Evolutionary conservation across 2,329 filamentous ascomycete species (phyloP), one percentile per base, ranked within the genome.

Genomic region (Fusarium tanahbumbuense): DNA sequence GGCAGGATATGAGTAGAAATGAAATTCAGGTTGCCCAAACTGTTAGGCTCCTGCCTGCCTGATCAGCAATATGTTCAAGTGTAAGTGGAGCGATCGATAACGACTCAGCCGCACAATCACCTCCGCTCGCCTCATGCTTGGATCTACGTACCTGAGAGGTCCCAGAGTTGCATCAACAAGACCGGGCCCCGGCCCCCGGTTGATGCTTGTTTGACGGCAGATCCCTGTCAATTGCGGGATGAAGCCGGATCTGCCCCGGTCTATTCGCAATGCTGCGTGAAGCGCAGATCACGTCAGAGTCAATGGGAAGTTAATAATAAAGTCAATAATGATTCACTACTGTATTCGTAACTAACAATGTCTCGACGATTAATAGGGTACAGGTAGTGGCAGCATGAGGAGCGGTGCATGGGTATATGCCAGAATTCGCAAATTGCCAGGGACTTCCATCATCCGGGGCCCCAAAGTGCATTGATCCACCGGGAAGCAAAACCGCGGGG

Each of bases 61-160:
- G 59, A 60, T 56, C 45, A 63, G 64, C 53, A 52, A 56, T 49
- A 48, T 32, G 25, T 70, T 47, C 34, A 49, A 42, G 62, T 61
- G 27, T 53, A 53, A 53, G 64, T 70, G 67, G 67, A 70, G 53
- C 48, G 67, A 55, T 54, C 44, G 32, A 68, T 52, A 53, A 56
- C 56, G 25, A 56, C 56, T 63, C 57, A 58, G 49, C 64, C 50
- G 62, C 62, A 66, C 20, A 20, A 41, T 67, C 30, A 61, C 56
- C 46, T 66, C 64, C 56, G 53, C 50, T 62, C 34, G 41, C 23
- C 30, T 60, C 25, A 37, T 60, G 23, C 45, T 45, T 64, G 34
- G 44, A 30, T 64, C 32, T 52, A 52, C 60, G 44, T 57, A 49
- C 53, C 49, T 52, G 25, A 52, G 45, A 50, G 46, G 47, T 50